Evolutionary conservation across 2,329 filamentous ascomycete genomes (phyloP).

Genomic region (Phaeomoniella chlamydospora): DNA sequence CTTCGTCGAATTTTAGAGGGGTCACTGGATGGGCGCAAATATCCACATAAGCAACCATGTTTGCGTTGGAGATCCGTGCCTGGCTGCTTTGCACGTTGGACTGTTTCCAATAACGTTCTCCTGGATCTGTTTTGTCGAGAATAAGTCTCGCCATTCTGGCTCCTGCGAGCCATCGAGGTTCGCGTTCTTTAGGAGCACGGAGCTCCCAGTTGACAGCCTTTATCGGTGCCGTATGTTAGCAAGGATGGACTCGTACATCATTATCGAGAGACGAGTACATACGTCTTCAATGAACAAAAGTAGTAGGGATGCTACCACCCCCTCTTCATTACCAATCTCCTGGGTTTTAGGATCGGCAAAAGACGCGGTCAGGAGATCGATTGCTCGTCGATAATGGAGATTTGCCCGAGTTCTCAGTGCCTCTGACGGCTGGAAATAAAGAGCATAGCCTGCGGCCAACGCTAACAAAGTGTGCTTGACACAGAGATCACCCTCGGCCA

Average conservation of each 20-base stretch:
- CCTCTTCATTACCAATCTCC: not conserved
- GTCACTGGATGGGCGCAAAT: constrained; percentile 1
- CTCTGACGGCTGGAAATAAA: constrained; percentile 4
- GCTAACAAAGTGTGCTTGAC: constrained; percentile 6
- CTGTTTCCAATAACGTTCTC: constrained; percentile 2
- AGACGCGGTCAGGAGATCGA: not conserved
- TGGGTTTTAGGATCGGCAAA: not conserved
- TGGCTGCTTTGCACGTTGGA: constrained; percentile 3
- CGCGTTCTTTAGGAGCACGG: not conserved
- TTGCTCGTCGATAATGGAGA: constrained; percentile 1
- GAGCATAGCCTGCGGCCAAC: constrained; percentile 4
- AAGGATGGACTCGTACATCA: not conserved
- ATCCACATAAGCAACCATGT: not conserved
- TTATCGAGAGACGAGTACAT: constrained; percentile 1
- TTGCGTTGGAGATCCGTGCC: not conserved
- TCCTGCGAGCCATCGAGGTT: constrained; percentile 1
- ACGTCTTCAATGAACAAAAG: constrained; percentile 1
- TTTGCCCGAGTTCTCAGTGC: not conserved
- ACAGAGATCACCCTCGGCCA: constrained; percentile 2
- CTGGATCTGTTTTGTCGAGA: constrained; percentile 3
- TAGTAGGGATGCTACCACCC: constrained; percentile 1
- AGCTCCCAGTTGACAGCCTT: not conserved
- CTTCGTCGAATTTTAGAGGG: not conserved
- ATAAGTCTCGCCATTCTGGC: not conserved
- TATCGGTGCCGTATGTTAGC: not conserved